phyloP scores from a whole-genome alignment of 2,329 filamentous ascomycete species.

The Botrytis porri region DNA sequence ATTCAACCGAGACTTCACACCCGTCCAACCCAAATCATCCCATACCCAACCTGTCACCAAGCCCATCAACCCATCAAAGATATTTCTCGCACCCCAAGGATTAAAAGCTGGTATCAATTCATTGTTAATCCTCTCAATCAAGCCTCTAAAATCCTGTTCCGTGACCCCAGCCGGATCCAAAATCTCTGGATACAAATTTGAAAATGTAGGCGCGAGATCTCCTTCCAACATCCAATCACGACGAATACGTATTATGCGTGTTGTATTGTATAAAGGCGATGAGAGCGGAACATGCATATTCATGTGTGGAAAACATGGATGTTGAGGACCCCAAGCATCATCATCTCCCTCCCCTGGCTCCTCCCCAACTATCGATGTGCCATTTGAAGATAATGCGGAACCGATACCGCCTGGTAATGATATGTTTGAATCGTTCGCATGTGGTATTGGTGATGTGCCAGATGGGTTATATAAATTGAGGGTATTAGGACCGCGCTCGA shows the following conservation, averaged over 20 bases:
- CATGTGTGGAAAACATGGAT: conserved; percentile 90
- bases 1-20: conserved; percentile 67
- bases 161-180: conserved; percentile 77
- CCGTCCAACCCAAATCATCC: conserved; percentile 82
- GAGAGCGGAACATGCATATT: conserved; percentile 84
- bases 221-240: conserved; percentile 89
- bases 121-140: conserved; percentile 79
- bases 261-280: conserved; percentile 71
- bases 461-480: conserved; percentile 28
- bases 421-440: conserved; percentile 24
- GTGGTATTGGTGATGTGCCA: conserved; percentile 29
- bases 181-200: conserved; percentile 94
- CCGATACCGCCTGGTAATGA: conserved; percentile 35
- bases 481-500: conserved; percentile 35
- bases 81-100: conserved; percentile 72
- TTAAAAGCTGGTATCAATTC: conserved; percentile 75
- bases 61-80: conserved; percentile 75
- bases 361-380: conserved; percentile 33
- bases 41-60: conserved; percentile 88
- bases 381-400: conserved; percentile 37
- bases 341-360: conserved; percentile 51
- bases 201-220: conserved; percentile 88
- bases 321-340: conserved; percentile 84
- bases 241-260: conserved; percentile 85
- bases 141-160: conserved; percentile 79